Percentiles rank a stretch among this genome's conserved stretches.
phyloP scores from a whole-genome alignment of 805 yeast genomes.

The Torulaspora microellipsoides region DNA sequence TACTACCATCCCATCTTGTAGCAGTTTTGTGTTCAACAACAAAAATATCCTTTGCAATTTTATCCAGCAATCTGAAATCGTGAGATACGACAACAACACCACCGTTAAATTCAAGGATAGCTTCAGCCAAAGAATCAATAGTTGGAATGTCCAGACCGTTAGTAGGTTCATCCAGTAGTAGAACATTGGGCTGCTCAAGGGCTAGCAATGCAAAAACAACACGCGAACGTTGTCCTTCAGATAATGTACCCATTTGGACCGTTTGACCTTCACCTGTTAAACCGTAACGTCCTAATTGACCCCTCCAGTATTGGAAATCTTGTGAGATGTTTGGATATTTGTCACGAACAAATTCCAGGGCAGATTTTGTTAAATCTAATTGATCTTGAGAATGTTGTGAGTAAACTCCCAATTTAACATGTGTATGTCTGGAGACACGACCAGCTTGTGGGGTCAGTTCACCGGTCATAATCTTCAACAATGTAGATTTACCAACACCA shows the following conservation, averaged over 20 bases:
- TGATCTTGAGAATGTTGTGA: conserved; percentile 99
- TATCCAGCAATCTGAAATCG: conserved; percentile 96
- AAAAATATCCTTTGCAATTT: conserved; percentile 94
- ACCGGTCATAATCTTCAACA: conserved; percentile 96
- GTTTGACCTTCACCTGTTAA: conserved; percentile 99
- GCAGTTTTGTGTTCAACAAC: conserved; percentile 96
- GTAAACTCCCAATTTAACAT: conserved; percentile 96
- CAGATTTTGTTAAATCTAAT: conserved; percentile 90
- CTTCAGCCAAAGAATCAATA: conserved; percentile 95
- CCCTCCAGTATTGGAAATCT: conserved; percentile 98
- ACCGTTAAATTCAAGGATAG: conserved; percentile 90
- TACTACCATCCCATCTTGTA: conserved; percentile 92
- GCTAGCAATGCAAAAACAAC: conserved; percentile 97
- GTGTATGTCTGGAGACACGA: conserved; percentile 95
- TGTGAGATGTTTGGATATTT: conserved; percentile 86
- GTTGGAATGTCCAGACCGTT: conserved; percentile 98
- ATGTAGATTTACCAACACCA: conserved; percentile 98
- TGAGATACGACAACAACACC: conserved; percentile 98
- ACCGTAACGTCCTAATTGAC: conserved; percentile 96
- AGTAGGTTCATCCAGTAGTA: conserved; percentile 97
- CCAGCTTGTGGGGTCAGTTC: conserved; percentile 84
- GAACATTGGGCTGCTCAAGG: conserved; percentile 89
- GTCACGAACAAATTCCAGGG: conserved; percentile 95
- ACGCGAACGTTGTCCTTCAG: conserved; percentile 99
- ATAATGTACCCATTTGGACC: conserved; percentile 95